A percentile compares a stretch with the other conserved stretches of the same genome.
phyloP scores from a whole-genome alignment of 306 rosid genomes.

The Quercus robur region DNA sequence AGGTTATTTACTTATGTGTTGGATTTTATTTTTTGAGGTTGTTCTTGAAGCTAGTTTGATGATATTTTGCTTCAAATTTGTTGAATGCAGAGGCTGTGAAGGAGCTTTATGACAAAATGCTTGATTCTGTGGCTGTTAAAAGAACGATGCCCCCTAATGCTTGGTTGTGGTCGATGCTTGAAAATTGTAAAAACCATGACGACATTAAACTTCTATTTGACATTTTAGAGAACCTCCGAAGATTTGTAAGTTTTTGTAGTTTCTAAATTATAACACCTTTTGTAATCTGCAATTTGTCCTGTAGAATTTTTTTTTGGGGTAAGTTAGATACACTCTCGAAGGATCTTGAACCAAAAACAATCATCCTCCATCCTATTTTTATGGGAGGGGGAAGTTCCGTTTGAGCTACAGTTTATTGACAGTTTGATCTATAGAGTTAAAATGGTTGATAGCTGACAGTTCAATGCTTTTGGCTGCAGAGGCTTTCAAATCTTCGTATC shows the following conservation, averaged over 20 bases:
- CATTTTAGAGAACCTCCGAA: conserved; percentile 68
- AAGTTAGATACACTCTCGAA: too few species aligned
- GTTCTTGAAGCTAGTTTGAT: conserved; percentile 13
- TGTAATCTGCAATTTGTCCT: not conserved
- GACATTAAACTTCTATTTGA: conserved; percentile 77
- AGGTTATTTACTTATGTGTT: conserved; percentile 47
- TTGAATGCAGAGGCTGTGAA: conserved; percentile 66
- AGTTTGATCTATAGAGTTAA: not conserved
- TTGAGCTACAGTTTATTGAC: too few species aligned
- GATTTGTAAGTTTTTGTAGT: conserved; percentile 61
- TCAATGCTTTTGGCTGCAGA: conserved; percentile 49
- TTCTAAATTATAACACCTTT: not conserved
- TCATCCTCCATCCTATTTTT: too few species aligned
- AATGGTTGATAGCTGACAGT: conserved; percentile 7
- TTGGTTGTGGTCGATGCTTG: conserved; percentile 86
- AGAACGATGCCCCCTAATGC: conserved; percentile 92
- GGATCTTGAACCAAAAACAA: too few species aligned
- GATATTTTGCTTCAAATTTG: not conserved
- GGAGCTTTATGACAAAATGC: conserved; percentile 71
- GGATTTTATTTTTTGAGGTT: not conserved
- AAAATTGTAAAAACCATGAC: conserved; percentile 56
- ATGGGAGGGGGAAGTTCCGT: too few species aligned
- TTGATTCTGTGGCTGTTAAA: conserved; percentile 60
- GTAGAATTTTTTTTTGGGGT: not conserved
- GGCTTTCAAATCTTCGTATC: conserved; percentile 86